These are phyloP conservation scores for Fusarium duplospermum DNA, from an alignment of 2,329 filamentous ascomycete genomes.

Conservation along the genomic window DNA sequence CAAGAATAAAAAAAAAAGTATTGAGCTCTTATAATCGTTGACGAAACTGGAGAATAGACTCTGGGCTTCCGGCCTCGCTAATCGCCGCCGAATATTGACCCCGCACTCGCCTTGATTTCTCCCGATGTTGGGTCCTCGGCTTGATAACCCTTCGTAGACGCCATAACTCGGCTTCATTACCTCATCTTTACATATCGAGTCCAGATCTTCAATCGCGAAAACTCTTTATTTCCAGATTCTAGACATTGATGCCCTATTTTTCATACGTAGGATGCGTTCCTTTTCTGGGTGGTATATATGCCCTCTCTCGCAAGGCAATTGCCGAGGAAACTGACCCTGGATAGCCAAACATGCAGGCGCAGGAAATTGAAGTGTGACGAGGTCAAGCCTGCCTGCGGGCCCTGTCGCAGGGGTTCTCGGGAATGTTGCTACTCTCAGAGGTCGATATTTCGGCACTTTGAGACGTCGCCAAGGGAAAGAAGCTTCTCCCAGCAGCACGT, in stretches of 20 bases:
- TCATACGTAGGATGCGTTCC: constrained; percentile 31
- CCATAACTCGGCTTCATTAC: background rate
- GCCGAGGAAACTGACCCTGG: background rate
- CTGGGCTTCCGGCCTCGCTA: background rate
- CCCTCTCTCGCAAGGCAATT: background rate
- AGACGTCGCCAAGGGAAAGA: background rate
- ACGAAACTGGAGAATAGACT: background rate
- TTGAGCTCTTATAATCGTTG: background rate
- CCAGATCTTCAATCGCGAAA: background rate
- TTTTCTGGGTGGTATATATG: constrained; percentile 37
- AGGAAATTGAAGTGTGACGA: constrained; percentile 46
- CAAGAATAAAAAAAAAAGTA: background rate
- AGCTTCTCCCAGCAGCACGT: background rate
- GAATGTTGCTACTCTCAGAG: constrained; percentile 29
- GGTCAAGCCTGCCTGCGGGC: constrained; percentile 33
- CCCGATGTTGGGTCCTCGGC: background rate
- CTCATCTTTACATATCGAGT: background rate
- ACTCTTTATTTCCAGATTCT: background rate
- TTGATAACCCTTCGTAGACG: background rate
- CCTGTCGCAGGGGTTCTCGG: constrained; percentile 31
- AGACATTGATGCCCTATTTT: background rate
- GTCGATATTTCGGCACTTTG: constrained; percentile 32
- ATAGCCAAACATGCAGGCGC: constrained; percentile 36
- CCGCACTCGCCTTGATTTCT: constrained; percentile 37
- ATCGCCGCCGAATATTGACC: background rate